Base-by-base conservation (phyloP, 441 rosid genomes). In the Croton setiger region DNA sequence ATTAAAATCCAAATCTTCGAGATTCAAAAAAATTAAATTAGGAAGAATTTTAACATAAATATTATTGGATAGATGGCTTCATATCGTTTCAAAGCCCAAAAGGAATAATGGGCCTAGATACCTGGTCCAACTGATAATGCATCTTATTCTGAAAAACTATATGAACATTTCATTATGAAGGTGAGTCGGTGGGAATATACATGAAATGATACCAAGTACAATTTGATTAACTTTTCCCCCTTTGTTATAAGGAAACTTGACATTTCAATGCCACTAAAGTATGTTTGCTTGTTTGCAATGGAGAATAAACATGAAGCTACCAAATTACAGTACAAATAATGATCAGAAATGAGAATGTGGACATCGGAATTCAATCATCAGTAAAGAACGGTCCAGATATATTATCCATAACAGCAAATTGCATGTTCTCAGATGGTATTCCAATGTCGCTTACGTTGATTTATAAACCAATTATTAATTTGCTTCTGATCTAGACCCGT, bases 391-490 rank as follows among this genome's bases (percentile, higher is more conserved):
- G 88, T 52, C 88, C 91, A 2, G 90, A 82, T 44, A 84, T 75
- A 64, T 75, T 85, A 63, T 84, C 91, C 88, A 73, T 75, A 58
- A 86, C 76, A 13, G 75, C 76, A 43, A 82, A 86, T 49, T 87
- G 90, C 96, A 88, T 88, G 86, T 82, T 82, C 73, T 91, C 96
- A 0, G 95, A 80, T 1, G 97, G 95, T n/a, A 64, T 91, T 93
- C 98, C 98, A 93, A 76, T 93, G 97, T 1, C 98, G 90, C 81
- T 93, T 91, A 63, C 97, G 72, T 77, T 93, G 98, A 76, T 93
- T 93, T 76, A 93, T 93, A 76, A 93, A 93, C 98, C 98, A 93
- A 45, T 93, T 93, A 72, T 91, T 93, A 47, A 93, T 93, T 81
- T 91, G 98, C 74, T 88, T 93, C 84, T 87, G 98, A 80, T 93